phyloP scores from a whole-genome alignment of 169 alveolate species.

The Plasmodium vinckei region DNA sequence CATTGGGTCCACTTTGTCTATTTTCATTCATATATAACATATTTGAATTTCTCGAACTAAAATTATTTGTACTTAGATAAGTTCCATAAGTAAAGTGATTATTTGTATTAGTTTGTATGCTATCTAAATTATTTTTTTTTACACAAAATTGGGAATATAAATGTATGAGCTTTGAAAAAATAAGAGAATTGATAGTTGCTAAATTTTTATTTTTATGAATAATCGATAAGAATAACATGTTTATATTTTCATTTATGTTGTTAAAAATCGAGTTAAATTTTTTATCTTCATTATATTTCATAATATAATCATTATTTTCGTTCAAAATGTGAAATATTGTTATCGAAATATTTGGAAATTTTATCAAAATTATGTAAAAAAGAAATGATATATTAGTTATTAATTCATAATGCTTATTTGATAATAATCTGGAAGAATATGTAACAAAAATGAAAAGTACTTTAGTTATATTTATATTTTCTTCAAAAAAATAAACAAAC shows the following conservation, averaged over 20 bases:
- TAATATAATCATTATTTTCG: slow-evolving; percentile 77
- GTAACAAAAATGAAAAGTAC: slow-evolving; percentile 81
- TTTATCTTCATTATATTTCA: slow-evolving; percentile 76
- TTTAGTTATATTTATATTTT: slow-evolving; percentile 80
- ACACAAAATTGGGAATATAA: slow-evolving; percentile 71
- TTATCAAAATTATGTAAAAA: slow-evolving; percentile 73
- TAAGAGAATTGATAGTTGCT: slow-evolving; percentile 72
- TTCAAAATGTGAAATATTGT: slow-evolving; percentile 77
- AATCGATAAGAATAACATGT: slow-evolving; percentile 75
- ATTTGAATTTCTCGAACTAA: slow-evolving; percentile 54
- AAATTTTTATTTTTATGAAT: slow-evolving; percentile 76
- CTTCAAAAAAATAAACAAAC: slow-evolving; percentile 79
- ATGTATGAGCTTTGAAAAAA: slow-evolving; percentile 75
- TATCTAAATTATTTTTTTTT: slow-evolving; percentile 61
- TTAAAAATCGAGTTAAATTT: slow-evolving; percentile 75
- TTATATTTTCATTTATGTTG: slow-evolving; percentile 75
- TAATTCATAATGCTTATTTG: slow-evolving; percentile 80
- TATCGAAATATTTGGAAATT: slow-evolving; percentile 76
- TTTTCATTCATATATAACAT: slow-evolving; percentile 59
- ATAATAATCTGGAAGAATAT: slow-evolving; percentile 80
- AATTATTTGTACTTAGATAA: slow-evolving; percentile 51
- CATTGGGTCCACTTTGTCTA: slow-evolving; percentile 49
- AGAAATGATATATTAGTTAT: slow-evolving; percentile 75
- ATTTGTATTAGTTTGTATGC: slow-evolving; percentile 29
- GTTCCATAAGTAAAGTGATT: slow-evolving; percentile 65